These are phyloP conservation scores for Diospyros lotus DNA, from an alignment of 148 eudicot species.

Conservation along the genomic window DNA sequence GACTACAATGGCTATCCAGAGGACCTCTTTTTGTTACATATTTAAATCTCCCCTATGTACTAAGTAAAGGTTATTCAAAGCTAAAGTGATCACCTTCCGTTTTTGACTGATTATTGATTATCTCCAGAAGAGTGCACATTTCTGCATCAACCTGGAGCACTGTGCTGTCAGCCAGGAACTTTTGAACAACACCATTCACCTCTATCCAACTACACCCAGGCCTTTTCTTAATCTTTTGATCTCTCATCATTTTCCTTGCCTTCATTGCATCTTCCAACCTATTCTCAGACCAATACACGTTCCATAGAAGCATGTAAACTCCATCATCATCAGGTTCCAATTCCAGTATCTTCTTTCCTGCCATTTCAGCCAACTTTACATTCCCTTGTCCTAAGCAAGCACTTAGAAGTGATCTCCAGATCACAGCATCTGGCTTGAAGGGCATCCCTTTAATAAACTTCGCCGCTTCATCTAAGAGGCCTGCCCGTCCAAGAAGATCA, in stretches of 20 bases:
- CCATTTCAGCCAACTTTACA: slow-evolving; percentile 31
- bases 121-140: slow-evolving; percentile 15
- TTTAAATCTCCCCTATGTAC: background rate
- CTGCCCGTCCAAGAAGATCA: slow-evolving; percentile 36
- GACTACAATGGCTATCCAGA: background rate
- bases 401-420: slow-evolving; percentile 36
- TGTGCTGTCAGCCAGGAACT: slow-evolving; percentile 28
- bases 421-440: slow-evolving; percentile 35
- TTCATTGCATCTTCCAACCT: slow-evolving; percentile 32
- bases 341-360: slow-evolving; percentile 30
- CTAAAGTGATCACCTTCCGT: slow-evolving; percentile 2
- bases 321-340: slow-evolving; percentile 34
- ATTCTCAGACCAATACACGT: slow-evolving; percentile 19
- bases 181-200: slow-evolving; percentile 36
- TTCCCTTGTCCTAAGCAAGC: slow-evolving; percentile 28
- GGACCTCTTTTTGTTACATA: no score
- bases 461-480: slow-evolving; percentile 26
- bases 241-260: slow-evolving; percentile 32
- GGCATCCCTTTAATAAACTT: slow-evolving; percentile 31
- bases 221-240: slow-evolving; percentile 32
- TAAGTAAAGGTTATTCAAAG: background rate
- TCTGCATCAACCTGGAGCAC: background rate
- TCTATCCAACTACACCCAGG: slow-evolving; percentile 49
- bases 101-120: slow-evolving; percentile 21
- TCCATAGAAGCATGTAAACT: slow-evolving; percentile 30